These are phyloP conservation scores for Xylaria castorea DNA, from an alignment of 495 filamentous ascomycete genomes.

Conservation along the genomic window DNA sequence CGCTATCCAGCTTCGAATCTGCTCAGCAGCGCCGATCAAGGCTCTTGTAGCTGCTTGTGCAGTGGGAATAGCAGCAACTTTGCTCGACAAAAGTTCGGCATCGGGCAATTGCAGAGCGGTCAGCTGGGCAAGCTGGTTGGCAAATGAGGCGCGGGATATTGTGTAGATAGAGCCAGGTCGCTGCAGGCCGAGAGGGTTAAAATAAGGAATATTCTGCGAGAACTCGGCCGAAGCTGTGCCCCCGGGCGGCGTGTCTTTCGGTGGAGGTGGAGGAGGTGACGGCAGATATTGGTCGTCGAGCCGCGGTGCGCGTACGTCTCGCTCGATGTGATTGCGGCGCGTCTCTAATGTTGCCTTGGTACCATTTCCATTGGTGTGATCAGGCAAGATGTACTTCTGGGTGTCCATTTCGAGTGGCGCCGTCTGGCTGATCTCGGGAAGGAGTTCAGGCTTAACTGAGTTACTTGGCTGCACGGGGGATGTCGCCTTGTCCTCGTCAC, in stretches of 20 bases:
- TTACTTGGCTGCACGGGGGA: conserved; percentile 34
- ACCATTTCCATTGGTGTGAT: conserved; percentile 65
- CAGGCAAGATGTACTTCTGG: conserved; percentile 69
- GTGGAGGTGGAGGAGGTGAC: conserved; percentile 49
- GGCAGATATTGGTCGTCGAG: conserved; percentile 46
- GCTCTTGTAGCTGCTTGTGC: conserved; percentile 79
- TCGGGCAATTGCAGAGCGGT: conserved; percentile 85
- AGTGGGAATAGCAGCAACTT: conserved; percentile 81
- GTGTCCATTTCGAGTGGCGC: conserved; percentile 63
- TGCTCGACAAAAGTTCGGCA: conserved; percentile 77
- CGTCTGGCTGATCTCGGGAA: conserved; percentile 51
- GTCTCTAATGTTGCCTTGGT: conserved; percentile 63
- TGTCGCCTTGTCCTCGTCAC: conserved; percentile 32
- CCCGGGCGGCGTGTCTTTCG: conserved; percentile 57
- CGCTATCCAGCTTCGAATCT: conserved; percentile 89
- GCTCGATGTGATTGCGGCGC: conserved; percentile 58
- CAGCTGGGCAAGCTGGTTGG: conserved; percentile 82
- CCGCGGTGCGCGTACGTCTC: conserved; percentile 43
- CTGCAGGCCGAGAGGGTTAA: conserved; percentile 60
- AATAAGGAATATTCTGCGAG: conserved; percentile 52
- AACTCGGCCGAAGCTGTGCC: conserved; percentile 45
- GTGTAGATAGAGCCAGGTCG: conserved; percentile 85
- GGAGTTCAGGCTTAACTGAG: conserved; percentile 43
- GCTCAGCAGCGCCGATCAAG: conserved; percentile 80
- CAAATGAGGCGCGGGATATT: conserved; percentile 86